phyloP scores from a whole-genome alignment of 495 filamentous ascomycete species.

The Cercophora sp. region DNA sequence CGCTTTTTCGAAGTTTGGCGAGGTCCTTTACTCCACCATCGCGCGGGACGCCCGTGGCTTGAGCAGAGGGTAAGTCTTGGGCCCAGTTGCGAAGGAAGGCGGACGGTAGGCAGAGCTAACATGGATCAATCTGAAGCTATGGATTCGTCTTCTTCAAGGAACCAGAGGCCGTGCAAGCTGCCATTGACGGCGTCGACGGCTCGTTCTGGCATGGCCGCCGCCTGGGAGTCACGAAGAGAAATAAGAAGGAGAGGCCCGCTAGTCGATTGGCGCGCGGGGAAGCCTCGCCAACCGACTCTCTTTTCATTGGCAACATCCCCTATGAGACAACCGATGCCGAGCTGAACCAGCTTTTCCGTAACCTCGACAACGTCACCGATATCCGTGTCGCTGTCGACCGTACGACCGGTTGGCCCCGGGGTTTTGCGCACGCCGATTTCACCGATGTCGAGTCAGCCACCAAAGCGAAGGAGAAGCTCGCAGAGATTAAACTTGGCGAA shows the following conservation, averaged over 20 bases:
- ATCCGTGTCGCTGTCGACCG: slow-evolving; percentile 88
- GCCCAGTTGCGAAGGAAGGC: too few species aligned
- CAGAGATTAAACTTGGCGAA: slow-evolving; percentile 58
- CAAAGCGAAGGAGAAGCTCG: slow-evolving; percentile 53
- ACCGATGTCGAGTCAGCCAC: slow-evolving; percentile 57
- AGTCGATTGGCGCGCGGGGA: too few species aligned
- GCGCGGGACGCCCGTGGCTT: slow-evolving; percentile 67
- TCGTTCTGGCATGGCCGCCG: slow-evolving; percentile 78
- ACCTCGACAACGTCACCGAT: slow-evolving; percentile 67
- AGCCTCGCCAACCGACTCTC: slow-evolving; percentile 59
- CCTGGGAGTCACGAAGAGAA: too few species aligned
- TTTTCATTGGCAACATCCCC: slow-evolving; percentile 87
- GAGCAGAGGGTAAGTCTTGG: slow-evolving; percentile 75
- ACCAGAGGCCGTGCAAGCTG: slow-evolving; percentile 52
- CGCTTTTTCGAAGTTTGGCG: slow-evolving; percentile 64
- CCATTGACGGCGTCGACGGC: slow-evolving; percentile 61
- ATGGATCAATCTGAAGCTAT: slow-evolving; percentile 65
- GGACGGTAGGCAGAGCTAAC: too few species aligned
- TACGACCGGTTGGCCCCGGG: slow-evolving; percentile 78
- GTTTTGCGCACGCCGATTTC: slow-evolving; percentile 91
- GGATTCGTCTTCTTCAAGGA: slow-evolving; percentile 69
- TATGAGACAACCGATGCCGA: slow-evolving; percentile 88
- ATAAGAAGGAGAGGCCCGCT: too few species aligned
- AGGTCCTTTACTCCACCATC: slow-evolving; percentile 51
- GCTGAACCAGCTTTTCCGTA: slow-evolving; percentile 73